Evolutionary conservation across 164 flowering plant genomes (phyloP).

Genomic region (Aristolochia fimbriata): DNA sequence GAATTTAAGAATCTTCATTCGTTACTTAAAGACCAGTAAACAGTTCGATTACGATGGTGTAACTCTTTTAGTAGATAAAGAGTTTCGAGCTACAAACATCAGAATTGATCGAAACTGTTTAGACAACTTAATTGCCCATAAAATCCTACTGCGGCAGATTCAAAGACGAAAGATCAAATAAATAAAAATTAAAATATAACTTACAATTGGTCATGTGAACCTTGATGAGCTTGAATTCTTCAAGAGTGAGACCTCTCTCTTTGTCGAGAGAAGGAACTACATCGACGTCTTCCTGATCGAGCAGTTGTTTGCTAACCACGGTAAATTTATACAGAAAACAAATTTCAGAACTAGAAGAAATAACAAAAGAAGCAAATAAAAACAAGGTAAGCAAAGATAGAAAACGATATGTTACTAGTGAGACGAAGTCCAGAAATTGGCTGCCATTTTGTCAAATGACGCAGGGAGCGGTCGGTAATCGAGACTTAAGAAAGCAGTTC

Average conservation of each 20-base stretch:
- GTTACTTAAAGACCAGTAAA: no score
- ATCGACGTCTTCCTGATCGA: slow-evolving; percentile 83
- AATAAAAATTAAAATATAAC: neutral
- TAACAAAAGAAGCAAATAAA: neutral
- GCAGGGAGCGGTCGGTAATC: no score
- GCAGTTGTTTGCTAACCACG: slow-evolving; percentile 61
- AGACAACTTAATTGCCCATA: no score
- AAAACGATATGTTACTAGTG: slow-evolving; percentile 38
- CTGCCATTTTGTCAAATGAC: slow-evolving; percentile 37
- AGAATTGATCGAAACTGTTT: no score
- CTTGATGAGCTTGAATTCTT: slow-evolving; percentile 86
- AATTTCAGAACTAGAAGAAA: slow-evolving; percentile 1
- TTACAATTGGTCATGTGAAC: slow-evolving; percentile 75
- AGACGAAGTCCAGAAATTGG: slow-evolving; percentile 91
- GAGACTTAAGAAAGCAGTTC: no score
- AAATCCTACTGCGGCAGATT: no score
- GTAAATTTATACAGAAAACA: slow-evolving; percentile 3
- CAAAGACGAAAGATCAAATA: neutral
- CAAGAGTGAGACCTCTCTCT: slow-evolving; percentile 74
- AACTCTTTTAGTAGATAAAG: no score
- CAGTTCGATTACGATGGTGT: no score
- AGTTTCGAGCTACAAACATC: no score
- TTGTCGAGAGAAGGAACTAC: slow-evolving; percentile 59
- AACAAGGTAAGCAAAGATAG: neutral
- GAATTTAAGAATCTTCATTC: no score